Base-by-base conservation (phyloP, 2,329 filamentous ascomycete species). In the Mycosphaerelloides madeirae region DNA sequence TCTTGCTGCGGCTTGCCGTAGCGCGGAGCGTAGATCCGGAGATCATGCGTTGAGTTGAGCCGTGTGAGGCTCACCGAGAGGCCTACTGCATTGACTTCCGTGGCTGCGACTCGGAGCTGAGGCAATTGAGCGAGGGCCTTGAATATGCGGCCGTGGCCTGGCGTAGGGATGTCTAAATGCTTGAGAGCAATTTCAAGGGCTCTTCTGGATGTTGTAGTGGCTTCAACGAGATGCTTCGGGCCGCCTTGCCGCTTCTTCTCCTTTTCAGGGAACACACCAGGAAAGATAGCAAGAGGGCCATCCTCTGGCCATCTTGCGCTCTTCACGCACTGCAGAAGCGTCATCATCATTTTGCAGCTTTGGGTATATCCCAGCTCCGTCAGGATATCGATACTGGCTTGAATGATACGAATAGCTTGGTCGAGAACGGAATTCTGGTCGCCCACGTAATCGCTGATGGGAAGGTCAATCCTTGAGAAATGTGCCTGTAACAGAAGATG, bases 1-100 rank as follows among this genome's bases (percentile, higher is more conserved):
- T 98, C 93, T 0, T 82, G 93, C 67, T 98, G 93, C 13, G 89
- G 82, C 68, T 98, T 98, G 1, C 91, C 91, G 68, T 95, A 97
- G 16, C 79, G 78, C 2, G 94, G 91, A 0, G 93, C 88, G 58
- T 84, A 95, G 62, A 96, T 85, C 49, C 84, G 79, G 38, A 79
- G 82, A 1, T 89, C 78, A 11, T 73, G 71, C 3, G 84, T 66
- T 1, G 77, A 63, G 65, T 95, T 95, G 38, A 78, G 69, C 0
- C 90, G 81, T 32, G 72, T 74, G 12, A 96, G 64, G 2, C 69
- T 68, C 9, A 93, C 70, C 0, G 77, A 79, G 2, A 95, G 61
- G 0, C 79, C 79, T 1, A 77, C 66, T 0, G 83, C 75, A 1
- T 80, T 86, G 35, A 83, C 67, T 29, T 79, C 74, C 1, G 75